Evolutionary conservation across 2,329 filamentous ascomycete genomes (phyloP).

Genomic region (Xylogone sp.): DNA sequence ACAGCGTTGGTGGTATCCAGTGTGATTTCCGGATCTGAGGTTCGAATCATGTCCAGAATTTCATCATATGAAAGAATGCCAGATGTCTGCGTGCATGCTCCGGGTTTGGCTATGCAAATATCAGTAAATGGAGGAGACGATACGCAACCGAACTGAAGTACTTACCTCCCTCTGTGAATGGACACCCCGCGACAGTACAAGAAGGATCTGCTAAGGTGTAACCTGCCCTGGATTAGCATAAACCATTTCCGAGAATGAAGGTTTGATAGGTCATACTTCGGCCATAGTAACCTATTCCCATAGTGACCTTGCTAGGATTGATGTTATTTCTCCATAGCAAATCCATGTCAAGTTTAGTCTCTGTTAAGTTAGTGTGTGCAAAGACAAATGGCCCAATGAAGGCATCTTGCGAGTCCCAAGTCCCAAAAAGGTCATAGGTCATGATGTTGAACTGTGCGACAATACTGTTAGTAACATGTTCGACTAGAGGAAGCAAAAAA

Average conservation of each 20-base stretch:
- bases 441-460: slow-evolving; percentile 40
- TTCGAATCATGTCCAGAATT: slow-evolving; percentile 14
- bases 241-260: neutral
- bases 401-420: slow-evolving; percentile 22
- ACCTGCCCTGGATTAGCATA: neutral
- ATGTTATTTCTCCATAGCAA: slow-evolving; percentile 44
- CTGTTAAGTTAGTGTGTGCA: slow-evolving; percentile 43
- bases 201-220: slow-evolving; percentile 10
- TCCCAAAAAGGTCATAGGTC: slow-evolving; percentile 41
- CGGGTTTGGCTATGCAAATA: slow-evolving; percentile 8
- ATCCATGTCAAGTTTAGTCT: slow-evolving; percentile 37
- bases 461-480: no score
- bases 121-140: neutral
- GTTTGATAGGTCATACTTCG: neutral
- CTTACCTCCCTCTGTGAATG: slow-evolving; percentile 11
- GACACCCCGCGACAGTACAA: slow-evolving; percentile 22
- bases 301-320: slow-evolving; percentile 33
- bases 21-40: neutral
- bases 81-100: slow-evolving; percentile 14
- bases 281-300: slow-evolving; percentile 46
- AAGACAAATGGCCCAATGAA: slow-evolving; percentile 30
- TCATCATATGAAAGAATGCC: slow-evolving; percentile 18
- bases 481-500: neutral
- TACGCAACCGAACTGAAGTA: neutral
- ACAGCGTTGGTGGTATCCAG: neutral